Conservation (phyloP, 352 stramenopile genomes). For the Pythium sp. region DNA sequence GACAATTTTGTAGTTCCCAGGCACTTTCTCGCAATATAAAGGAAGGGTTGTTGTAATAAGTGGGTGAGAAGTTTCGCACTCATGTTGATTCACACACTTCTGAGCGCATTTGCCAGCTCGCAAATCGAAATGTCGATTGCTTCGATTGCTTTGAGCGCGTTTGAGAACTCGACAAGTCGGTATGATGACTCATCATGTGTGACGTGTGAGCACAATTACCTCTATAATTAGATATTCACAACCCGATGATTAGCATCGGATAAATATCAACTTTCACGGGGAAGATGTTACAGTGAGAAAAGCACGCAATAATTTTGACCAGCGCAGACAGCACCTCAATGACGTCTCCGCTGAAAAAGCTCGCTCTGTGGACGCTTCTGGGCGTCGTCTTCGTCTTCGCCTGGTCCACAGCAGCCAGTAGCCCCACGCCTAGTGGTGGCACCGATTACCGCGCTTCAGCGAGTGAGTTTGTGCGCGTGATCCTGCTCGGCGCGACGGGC, state of each 20-base stretch:
- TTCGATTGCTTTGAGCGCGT: too few species aligned
- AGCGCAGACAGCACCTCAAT: background rate
- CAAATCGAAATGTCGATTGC: too few species aligned
- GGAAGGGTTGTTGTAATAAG: too few species aligned
- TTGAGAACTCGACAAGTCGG: background rate
- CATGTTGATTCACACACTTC: too few species aligned
- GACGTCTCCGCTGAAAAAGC: background rate
- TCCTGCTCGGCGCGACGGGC: slow-evolving; percentile 70
- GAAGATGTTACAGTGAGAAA: background rate
- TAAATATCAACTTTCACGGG: background rate
- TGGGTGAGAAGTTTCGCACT: too few species aligned
- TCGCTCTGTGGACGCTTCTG: background rate
- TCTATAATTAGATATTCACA: background rate
- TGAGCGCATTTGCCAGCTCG: too few species aligned
- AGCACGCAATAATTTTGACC: background rate
- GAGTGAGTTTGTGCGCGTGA: slow-evolving; percentile 33
- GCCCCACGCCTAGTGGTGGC: background rate
- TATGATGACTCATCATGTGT: background rate
- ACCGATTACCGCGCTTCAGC: background rate
- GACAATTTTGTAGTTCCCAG: too few species aligned
- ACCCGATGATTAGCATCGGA: background rate
- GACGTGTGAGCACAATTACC: background rate
- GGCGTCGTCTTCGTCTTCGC: too few species aligned
- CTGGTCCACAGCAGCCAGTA: background rate
- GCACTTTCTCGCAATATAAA: too few species aligned